Percentiles rank a stretch among this genome's conserved stretches.
These are phyloP conservation scores for Biancaea sappan DNA, from an alignment of 306 rosid species.

Conservation along the genomic window DNA sequence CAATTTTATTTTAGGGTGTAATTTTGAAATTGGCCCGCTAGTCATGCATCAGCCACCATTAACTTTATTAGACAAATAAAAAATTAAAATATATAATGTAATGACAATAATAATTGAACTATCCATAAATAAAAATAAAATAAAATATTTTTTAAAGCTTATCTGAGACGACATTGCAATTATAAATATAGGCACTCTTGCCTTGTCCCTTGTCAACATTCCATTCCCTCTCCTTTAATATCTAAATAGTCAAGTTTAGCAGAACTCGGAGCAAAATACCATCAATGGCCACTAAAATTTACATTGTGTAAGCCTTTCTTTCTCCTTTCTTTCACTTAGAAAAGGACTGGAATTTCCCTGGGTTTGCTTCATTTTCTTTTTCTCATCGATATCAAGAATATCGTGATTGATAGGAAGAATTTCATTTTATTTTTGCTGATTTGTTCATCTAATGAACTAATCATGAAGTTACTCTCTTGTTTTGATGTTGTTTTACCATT, in stretches of 20 bases:
- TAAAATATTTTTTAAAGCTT: neutral
- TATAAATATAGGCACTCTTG: slow-evolving; percentile 57
- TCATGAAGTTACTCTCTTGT: neutral
- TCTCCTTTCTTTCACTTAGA: slow-evolving; percentile 10
- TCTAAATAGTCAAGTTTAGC: neutral
- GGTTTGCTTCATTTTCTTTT: slow-evolving; percentile 3
- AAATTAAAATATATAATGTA: neutral
- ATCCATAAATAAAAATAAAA: neutral
- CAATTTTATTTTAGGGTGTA: neutral
- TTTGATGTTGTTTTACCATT: neutral
- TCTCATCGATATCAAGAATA: neutral
- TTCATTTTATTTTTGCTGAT: neutral
- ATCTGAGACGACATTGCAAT: neutral
- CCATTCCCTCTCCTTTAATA: slow-evolving; percentile 45
- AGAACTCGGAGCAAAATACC: neutral
- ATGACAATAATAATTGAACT: neutral
- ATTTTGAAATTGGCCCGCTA: slow-evolving; percentile 16
- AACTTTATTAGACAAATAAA: slow-evolving; percentile 3
- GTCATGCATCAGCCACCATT: neutral
- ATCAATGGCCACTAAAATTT: slow-evolving; percentile 85
- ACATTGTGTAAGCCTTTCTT: slow-evolving; percentile 76
- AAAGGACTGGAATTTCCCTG: slow-evolving; percentile 16
- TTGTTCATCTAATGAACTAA: neutral
- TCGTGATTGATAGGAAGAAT: neutral
- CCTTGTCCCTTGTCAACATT: slow-evolving; percentile 32